phyloP scores from a whole-genome alignment of 768 basidiomycete genomes.

The Heimioporus sp. region DNA sequence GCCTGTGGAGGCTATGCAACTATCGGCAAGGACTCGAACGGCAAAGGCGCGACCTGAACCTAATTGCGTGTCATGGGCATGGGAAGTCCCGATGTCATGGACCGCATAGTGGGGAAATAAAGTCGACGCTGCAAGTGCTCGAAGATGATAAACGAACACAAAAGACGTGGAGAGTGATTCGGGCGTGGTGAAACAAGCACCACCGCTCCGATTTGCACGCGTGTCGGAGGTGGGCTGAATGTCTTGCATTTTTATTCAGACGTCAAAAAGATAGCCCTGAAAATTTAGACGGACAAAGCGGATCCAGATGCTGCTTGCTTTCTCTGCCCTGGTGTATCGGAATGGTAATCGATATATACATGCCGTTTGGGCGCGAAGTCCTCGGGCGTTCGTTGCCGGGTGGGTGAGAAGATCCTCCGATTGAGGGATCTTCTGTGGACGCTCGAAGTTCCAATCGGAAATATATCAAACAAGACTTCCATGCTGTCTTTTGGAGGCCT shows the following conservation, averaged over 20 bases:
- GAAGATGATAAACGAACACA: not conserved
- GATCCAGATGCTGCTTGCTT: slow-evolving; percentile 8
- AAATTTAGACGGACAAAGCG: slow-evolving; percentile 1
- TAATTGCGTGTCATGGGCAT: not conserved
- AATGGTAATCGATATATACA: slow-evolving; percentile 1
- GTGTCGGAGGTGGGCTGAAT: not conserved
- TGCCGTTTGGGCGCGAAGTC: slow-evolving; percentile 12
- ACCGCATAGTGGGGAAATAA: slow-evolving; percentile 2
- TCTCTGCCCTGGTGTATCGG: slow-evolving; percentile 12
- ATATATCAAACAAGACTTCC: slow-evolving; percentile 22
- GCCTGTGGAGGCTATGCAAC: slow-evolving; percentile 13
- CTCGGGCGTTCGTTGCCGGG: slow-evolving; percentile 13
- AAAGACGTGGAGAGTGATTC: not conserved
- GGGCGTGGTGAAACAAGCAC: not conserved
- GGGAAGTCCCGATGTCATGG: not conserved
- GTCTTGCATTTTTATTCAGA: slow-evolving; percentile 5
- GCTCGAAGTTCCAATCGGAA: slow-evolving; percentile 9
- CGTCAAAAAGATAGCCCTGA: slow-evolving; percentile 14
- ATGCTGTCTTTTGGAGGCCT: slow-evolving; percentile 7
- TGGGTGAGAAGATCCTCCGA: slow-evolving; percentile 19
- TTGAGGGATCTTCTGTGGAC: slow-evolving; percentile 15
- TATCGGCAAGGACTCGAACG: slow-evolving; percentile 7
- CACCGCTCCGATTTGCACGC: slow-evolving; percentile 1
- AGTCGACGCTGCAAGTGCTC: not conserved
- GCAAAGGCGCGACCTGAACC: not conserved